phyloP scores from a whole-genome alignment of 2,329 filamentous ascomycete species.

The Periconia sp. region DNA sequence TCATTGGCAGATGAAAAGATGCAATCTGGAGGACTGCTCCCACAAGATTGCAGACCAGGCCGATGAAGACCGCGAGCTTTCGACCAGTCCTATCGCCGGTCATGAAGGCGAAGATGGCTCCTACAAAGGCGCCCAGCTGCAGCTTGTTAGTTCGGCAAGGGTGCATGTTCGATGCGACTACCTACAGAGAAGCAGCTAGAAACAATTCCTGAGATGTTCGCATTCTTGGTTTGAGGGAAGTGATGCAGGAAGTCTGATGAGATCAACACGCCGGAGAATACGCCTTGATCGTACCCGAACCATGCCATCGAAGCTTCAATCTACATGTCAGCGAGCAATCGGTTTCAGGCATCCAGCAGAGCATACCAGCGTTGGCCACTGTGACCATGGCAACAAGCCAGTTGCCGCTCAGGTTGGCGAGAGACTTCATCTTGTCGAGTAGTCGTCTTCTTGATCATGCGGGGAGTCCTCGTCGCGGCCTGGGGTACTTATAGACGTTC shows the following conservation, averaged over 20 bases:
- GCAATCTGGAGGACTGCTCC: constrained; percentile 42
- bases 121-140: constrained; percentile 19
- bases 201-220: neutral
- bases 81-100: constrained; percentile 64
- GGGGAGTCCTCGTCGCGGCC: too few species aligned
- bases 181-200: neutral
- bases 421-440: too few species aligned
- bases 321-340: neutral
- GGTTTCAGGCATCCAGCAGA: neutral
- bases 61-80: constrained; percentile 62
- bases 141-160: neutral
- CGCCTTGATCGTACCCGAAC: constrained; percentile 1
- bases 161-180: neutral
- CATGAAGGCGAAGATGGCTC: constrained; percentile 44
- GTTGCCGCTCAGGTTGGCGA: neutral
- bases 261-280: neutral
- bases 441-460: too few species aligned
- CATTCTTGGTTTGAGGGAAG: neutral
- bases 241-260: neutral
- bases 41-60: constrained; percentile 47
- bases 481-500: too few species aligned
- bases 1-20: constrained; percentile 34
- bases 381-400: neutral
- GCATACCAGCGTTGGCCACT: neutral
- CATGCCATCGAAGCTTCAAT: neutral